Base-by-base conservation (phyloP, 1,139 yeast genomes). In the Saccharomyces pastorianus region DNA sequence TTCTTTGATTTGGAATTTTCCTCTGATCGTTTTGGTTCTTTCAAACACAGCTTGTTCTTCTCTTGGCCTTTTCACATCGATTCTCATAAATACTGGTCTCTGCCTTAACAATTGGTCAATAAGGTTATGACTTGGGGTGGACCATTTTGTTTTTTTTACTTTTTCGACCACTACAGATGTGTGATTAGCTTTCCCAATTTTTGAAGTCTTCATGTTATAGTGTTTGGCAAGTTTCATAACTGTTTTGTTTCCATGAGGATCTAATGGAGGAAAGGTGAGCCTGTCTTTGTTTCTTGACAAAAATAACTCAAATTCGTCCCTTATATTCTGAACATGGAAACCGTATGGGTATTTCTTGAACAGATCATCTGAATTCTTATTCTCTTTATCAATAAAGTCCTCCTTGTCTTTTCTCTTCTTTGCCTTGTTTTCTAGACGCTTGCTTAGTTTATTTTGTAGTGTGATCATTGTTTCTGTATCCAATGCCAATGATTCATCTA, bases 221-320 rank as follows among this genome's bases (percentile, higher is more conserved):
- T 73, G 76, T 26, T 75, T 77, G 0, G 90, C 86, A 70, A 89
- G 71, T 59, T 82, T 81, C 54, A 73, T 73, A 14, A 89, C 66
- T 0, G 86, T 82, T 65, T 81, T 82, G 63, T 84, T 80, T 0
- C 93, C 96, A 67, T 88, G 90, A 0, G 84, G 80, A 62, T 86
- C 96, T 65, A 93, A 73, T 0, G 98, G 96, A 3, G 99, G 98
- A 67, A 93, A 88, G 38, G 81, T 75, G 60, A 91, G 61, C 1
- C 83, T 72, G 11, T 76, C 79, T 55, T 83, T 72, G 17, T 69
- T 67, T 61, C 81, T 85, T 27, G 74, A 75, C 46, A 82, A 71
- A 60, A 89, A 85, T 0, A 63, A 53, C 52, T 85, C 87, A 59
- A 88, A 77, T 67, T 90, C 97, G 29, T 71, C 71, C 47, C 78